Evolutionary conservation across 805 yeast genomes (phyloP), one percentile per base, ranked within the genome.

Genomic region (Myxozyma geophila): DNA sequence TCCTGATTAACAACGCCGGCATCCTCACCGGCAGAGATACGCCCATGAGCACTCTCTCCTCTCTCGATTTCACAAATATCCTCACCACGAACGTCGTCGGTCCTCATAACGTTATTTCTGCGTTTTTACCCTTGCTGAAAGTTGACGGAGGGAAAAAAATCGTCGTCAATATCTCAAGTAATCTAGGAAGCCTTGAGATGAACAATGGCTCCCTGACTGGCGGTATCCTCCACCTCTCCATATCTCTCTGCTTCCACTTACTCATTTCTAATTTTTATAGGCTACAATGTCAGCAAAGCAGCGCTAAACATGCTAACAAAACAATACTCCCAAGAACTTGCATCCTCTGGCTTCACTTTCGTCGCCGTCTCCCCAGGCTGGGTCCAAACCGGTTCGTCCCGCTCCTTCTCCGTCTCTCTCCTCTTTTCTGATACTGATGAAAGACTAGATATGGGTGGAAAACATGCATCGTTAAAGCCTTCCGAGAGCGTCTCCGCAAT

Each of bases 231-330:
- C 10, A n/a, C 47, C 10, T 46, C n/a, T 1, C 17, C 21, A 17
- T 21, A 17, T 17, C 41, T 15, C 41, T 49, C 41, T 28, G 35
- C 37, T 12, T 23, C 19, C 19, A 7, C 9, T 23, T 7, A n/a
- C 7, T 7, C 28, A 48, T 23, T 48, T n/a, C 19, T n/a, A n/a
- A 2, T 48, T 19, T 35, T 48, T n/a, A 23, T n/a, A 50, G 60
- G 60, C 17, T 58, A 58, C 19, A 50, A 58, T 17, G 55, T 49
- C 21, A 58, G 55, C 49, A 58, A 58, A 46, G 60, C 60, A 13
- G 60, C 60, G 33, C 33, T 58, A 21, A 58, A 58, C 43, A 58
- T 58, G 60, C 55, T 58, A 10, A 58, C 60, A 17, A 58, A 58
- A 41, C 60, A 58, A 41, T 58, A 58, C 15, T 39, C 55, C 10